phyloP scores from a whole-genome alignment of 2,329 filamentous ascomycete genomes.

The Ramularia endophylla region DNA sequence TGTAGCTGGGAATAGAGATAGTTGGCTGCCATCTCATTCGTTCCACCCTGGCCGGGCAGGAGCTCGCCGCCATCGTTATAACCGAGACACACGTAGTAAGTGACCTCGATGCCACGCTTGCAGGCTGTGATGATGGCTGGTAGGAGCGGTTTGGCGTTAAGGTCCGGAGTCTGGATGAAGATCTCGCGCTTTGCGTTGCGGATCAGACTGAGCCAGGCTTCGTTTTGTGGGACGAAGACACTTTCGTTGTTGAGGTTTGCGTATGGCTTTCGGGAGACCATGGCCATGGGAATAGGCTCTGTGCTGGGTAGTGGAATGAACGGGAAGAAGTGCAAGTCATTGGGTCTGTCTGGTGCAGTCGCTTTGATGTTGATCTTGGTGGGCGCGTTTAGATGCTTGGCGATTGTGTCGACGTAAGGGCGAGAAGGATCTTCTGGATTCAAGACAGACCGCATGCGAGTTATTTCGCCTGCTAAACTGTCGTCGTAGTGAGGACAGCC shows the following conservation, averaged over 20 bases:
- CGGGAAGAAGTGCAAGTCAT: constrained; percentile 35
- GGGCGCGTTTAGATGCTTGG: constrained; percentile 53
- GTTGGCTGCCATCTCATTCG: constrained; percentile 65
- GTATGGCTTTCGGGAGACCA: constrained; percentile 60
- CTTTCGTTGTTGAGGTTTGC: constrained; percentile 57
- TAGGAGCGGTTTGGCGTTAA: constrained; percentile 65
- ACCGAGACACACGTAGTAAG: constrained; percentile 67
- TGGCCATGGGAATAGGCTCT: constrained; percentile 36
- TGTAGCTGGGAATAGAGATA: constrained; percentile 52
- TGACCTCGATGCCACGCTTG: constrained; percentile 61
- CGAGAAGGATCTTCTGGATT: constrained; percentile 44
- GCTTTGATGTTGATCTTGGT: constrained; percentile 23
- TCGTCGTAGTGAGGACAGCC: constrained; percentile 59
- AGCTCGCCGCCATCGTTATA: constrained; percentile 76
- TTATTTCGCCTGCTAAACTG: constrained; percentile 55
- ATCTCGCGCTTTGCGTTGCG: constrained; percentile 57
- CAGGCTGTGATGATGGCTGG: constrained; percentile 59
- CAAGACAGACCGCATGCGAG: constrained; percentile 55
- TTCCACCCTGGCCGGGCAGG: constrained; percentile 68
- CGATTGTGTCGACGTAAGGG: constrained; percentile 53
- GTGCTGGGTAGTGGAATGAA: constrained; percentile 49
- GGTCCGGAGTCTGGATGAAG: constrained; percentile 74
- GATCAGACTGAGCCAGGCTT: constrained; percentile 65
- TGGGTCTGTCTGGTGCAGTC: constrained; percentile 42
- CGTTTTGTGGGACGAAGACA: constrained; percentile 65